Percentiles rank a stretch among this genome's conserved stretches.
Conservation (phyloP, 1,284 basidiomycete genomes). For the Vanrija pseudolonga region DNA sequence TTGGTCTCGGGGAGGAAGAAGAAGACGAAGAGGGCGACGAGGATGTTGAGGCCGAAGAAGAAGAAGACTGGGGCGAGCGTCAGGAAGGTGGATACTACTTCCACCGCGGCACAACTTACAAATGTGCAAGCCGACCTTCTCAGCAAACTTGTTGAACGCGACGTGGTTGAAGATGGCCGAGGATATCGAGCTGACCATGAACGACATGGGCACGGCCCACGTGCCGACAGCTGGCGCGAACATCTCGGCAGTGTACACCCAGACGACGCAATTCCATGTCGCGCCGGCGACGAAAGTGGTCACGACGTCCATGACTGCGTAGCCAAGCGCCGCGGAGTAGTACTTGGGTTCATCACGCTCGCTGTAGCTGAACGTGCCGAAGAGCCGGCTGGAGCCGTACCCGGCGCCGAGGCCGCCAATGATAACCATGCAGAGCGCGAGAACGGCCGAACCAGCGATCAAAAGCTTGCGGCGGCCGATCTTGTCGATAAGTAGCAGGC, state of each 20-base stretch:
- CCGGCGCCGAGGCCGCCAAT: constrained; percentile 2
- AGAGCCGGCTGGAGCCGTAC: no score
- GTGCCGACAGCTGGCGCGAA: constrained; percentile 21
- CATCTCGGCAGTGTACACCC: constrained; percentile 21
- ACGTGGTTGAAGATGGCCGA: constrained; percentile 17
- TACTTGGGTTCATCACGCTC: no score
- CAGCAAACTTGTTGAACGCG: background rate
- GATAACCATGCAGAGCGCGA: constrained; percentile 13
- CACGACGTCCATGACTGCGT: no score
- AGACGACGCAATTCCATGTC: constrained; percentile 21
- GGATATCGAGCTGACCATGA: constrained; percentile 17
- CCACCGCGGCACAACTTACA: no score
- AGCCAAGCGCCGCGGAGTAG: no score
- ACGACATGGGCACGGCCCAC: constrained; percentile 16
- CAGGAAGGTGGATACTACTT: no score
- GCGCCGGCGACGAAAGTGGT: constrained; percentile 17
- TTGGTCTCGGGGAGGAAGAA: constrained; percentile 13
- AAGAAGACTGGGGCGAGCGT: constrained; percentile 34
- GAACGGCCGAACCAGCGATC: constrained; percentile 17
- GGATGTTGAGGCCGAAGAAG: constrained; percentile 45
- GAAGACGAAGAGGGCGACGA: constrained; percentile 30
- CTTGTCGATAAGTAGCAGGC: constrained; percentile 37
- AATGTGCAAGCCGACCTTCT: no score
- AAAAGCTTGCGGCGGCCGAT: constrained; percentile 37
- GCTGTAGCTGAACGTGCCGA: no score